These are phyloP conservation scores for Naganishia onofrii DNA, from an alignment of 768 basidiomycete genomes.

Conservation along the genomic window DNA sequence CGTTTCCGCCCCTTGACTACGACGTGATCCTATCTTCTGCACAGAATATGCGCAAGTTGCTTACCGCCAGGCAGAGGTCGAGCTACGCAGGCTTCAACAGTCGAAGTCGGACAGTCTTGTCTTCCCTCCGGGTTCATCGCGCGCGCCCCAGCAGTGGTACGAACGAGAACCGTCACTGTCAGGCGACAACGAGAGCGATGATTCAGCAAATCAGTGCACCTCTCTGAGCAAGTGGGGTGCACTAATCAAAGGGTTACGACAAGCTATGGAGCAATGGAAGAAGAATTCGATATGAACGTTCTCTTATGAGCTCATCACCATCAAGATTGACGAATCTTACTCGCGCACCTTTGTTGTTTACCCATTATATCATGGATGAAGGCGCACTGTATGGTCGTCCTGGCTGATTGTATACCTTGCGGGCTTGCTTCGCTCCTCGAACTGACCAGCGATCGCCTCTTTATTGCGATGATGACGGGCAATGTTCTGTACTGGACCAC, in stretches of 20 bases:
- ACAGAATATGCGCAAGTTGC: conserved; percentile 19
- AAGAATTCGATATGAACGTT: neutral
- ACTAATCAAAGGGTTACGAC: neutral
- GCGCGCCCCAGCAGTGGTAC: neutral
- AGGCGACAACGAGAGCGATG: neutral
- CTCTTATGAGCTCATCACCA: neutral
- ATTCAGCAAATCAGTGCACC: neutral
- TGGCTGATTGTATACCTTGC: too few relatives aligned
- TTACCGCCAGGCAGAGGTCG: conserved; percentile 4
- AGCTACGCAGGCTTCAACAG: neutral
- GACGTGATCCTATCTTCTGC: neutral
- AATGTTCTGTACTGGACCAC: too few relatives aligned
- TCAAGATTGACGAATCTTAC: too few relatives aligned
- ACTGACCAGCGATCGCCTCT: too few relatives aligned
- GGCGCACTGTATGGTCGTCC: too few relatives aligned
- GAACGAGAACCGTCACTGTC: neutral
- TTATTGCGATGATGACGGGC: too few relatives aligned
- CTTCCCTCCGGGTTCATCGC: neutral
- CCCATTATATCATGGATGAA: too few relatives aligned
- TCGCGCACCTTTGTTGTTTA: too few relatives aligned
- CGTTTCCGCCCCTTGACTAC: neutral
- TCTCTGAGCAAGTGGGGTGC: neutral
- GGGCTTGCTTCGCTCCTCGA: too few relatives aligned
- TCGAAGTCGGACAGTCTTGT: too few relatives aligned
- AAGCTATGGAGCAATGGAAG: conserved; percentile 23